Percentiles rank a stretch among this genome's conserved stretches.
Evolutionary conservation across 495 filamentous ascomycete species (phyloP).

Genomic region (Aspergillus nanangensis): DNA sequence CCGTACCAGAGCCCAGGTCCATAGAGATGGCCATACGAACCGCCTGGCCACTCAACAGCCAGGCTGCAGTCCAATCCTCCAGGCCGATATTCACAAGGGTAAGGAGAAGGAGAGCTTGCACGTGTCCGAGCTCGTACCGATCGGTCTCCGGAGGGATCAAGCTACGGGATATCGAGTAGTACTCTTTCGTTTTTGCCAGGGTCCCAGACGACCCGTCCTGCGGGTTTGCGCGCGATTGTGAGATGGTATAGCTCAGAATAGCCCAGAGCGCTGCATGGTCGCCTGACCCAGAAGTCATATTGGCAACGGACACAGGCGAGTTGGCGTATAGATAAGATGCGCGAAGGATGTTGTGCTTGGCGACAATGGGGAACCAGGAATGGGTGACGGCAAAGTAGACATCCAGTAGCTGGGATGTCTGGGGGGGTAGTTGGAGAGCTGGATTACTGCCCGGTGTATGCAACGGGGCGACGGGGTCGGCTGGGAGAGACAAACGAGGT

Average conservation of each 20-base stretch:
- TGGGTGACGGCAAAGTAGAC: conserved; percentile 70
- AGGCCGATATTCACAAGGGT: conserved; percentile 55
- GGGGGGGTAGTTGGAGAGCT: conserved; percentile 47
- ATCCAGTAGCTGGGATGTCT: conserved; percentile 63
- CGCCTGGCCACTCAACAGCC: conserved; percentile 59
- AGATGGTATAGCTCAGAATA: conserved; percentile 52
- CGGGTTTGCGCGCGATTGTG: conserved; percentile 28
- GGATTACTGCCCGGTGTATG: conserved; percentile 13
- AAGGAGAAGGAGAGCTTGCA: conserved; percentile 60
- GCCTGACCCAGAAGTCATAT: conserved; percentile 40
- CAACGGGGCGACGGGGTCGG: conserved; percentile 11
- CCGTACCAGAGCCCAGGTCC: conserved; percentile 28
- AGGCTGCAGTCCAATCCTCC: conserved; percentile 51
- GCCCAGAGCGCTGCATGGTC: conserved; percentile 64
- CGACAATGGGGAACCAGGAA: conserved; percentile 67
- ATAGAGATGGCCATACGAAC: conserved; percentile 53
- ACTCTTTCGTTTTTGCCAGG: conserved; percentile 30
- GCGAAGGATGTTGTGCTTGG: conserved; percentile 62
- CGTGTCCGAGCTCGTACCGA: conserved; percentile 53
- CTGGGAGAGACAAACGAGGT: conserved; percentile 18
- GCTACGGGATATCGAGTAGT: conserved; percentile 54
- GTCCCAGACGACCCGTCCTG: conserved; percentile 17
- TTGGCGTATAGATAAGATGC: conserved; percentile 48
- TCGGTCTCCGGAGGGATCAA: conserved; percentile 58
- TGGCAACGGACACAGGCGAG: conserved; percentile 37